Conservation (phyloP, 148 eudicot genomes). For the Rhododendron ferrugineum region DNA sequence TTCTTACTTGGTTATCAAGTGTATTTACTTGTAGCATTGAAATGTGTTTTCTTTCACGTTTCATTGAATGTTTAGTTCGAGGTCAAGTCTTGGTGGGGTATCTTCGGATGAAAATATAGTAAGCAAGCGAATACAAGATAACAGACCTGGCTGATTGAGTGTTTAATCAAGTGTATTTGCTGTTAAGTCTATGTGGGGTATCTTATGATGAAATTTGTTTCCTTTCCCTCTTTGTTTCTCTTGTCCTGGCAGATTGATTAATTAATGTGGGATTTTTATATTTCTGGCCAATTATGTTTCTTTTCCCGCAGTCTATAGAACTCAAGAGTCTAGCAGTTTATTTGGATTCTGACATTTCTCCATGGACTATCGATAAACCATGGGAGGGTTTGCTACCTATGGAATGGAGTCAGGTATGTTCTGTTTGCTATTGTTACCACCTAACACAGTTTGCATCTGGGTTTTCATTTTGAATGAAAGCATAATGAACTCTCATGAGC, state of each 20-base stretch:
- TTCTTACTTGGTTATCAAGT: too few species aligned
- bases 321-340: slow-evolving; percentile 79
- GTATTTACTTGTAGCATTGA: too few species aligned
- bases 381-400: slow-evolving; percentile 84
- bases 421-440: neutral
- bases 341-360: slow-evolving; percentile 79
- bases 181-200: too few species aligned
- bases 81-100: neutral
- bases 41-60: too few species aligned
- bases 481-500: slow-evolving; percentile 11
- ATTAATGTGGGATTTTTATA: neutral
- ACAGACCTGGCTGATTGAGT: neutral
- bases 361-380: slow-evolving; percentile 69
- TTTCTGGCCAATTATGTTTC: neutral
- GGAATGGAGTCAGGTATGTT: slow-evolving; percentile 83
- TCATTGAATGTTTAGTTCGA: too few species aligned
- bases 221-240: neutral
- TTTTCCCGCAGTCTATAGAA: slow-evolving; percentile 52
- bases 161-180: too few species aligned
- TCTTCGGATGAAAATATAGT: neutral
- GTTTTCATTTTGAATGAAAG: neutral
- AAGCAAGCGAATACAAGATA: neutral
- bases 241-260: neutral
- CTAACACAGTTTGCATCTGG: slow-evolving; percentile 9
- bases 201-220: too few species aligned